These are phyloP conservation scores for Kluyveromyces nonfermentans DNA, from an alignment of 805 yeast species.

Conservation along the genomic window DNA sequence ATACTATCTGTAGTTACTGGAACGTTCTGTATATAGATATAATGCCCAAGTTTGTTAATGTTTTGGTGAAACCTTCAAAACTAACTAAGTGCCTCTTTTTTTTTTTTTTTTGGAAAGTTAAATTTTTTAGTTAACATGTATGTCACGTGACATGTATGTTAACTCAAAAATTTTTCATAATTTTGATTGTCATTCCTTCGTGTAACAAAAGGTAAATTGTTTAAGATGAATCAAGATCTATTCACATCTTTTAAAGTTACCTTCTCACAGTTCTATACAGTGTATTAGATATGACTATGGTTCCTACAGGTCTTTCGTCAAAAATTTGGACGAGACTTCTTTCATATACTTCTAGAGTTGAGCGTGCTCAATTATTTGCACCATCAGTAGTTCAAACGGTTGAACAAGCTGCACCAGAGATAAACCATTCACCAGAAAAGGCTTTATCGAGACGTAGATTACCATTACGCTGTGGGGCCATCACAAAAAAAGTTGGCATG, in stretches of 20 bases:
- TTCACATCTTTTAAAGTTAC: too few relatives aligned
- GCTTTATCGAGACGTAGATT: constrained; percentile 66
- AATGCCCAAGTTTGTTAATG: background rate
- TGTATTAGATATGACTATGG: background rate
- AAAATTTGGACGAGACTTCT: constrained; percentile 2
- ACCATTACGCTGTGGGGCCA: constrained; percentile 70
- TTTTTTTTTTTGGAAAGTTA: too few relatives aligned
- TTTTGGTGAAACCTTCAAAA: background rate
- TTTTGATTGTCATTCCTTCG: too few relatives aligned
- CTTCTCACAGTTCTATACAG: too few relatives aligned
- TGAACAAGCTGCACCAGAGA: constrained; percentile 33
- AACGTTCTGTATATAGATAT: background rate
- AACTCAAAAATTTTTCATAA: too few relatives aligned
- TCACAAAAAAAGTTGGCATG: constrained; percentile 87
- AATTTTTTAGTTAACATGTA: too few relatives aligned
- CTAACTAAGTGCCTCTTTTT: background rate
- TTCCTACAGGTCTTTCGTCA: background rate
- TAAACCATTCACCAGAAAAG: constrained; percentile 58
- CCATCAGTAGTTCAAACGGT: constrained; percentile 26
- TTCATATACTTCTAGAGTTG: background rate
- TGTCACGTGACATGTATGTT: background rate
- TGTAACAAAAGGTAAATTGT: too few relatives aligned
- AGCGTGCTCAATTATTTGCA: constrained; percentile 30
- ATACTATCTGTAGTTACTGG: background rate
- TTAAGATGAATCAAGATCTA: too few relatives aligned